Evolutionary conservation across 805 yeast genomes (phyloP).

Genomic region (Wickerhamomyces strasburgensis): DNA sequence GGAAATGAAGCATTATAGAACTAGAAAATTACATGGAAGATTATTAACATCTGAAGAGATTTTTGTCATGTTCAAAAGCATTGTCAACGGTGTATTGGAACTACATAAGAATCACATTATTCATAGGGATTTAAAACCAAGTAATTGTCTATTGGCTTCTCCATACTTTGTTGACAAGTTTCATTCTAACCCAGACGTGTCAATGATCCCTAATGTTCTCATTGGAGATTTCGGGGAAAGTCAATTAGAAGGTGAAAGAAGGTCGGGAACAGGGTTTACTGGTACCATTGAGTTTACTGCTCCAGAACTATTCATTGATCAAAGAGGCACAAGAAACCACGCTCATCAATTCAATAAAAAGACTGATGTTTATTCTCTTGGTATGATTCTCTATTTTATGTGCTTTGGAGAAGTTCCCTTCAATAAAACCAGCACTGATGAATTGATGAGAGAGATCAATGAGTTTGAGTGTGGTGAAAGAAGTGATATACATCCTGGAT

Average conservation of each 20-base stretch:
- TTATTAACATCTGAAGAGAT: constrained; percentile 54
- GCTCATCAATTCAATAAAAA: constrained; percentile 53
- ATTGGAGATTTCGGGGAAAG: constrained; percentile 93
- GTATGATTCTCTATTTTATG: constrained; percentile 73
- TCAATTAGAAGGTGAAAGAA: constrained; percentile 58
- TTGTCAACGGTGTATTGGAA: constrained; percentile 64
- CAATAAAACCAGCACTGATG: constrained; percentile 21
- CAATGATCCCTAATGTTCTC: constrained; percentile 56
- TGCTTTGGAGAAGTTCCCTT: constrained; percentile 73
- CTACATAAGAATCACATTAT: constrained; percentile 70
- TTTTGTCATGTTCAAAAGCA: constrained; percentile 61
- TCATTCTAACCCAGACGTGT: constrained; percentile 8
- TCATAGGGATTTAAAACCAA: constrained; percentile 88
- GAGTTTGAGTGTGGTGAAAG: constrained; percentile 17
- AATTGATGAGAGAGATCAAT: constrained; percentile 32
- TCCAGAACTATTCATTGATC: constrained; percentile 47
- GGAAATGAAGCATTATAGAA: constrained; percentile 31
- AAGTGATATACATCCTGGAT: constrained; percentile 22
- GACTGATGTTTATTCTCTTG: constrained; percentile 79
- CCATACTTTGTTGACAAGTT: constrained; percentile 18
- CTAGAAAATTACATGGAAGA: constrained; percentile 26
- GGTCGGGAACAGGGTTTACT: constrained; percentile 75
- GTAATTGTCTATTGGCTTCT: constrained; percentile 62
- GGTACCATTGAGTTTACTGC: constrained; percentile 89
- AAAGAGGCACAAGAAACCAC: neutral